A percentile compares a stretch with the other conserved stretches of the same genome.
These are phyloP conservation scores for Tulasnella calospora DNA, from an alignment of 768 basidiomycete species.

Conservation along the genomic window DNA sequence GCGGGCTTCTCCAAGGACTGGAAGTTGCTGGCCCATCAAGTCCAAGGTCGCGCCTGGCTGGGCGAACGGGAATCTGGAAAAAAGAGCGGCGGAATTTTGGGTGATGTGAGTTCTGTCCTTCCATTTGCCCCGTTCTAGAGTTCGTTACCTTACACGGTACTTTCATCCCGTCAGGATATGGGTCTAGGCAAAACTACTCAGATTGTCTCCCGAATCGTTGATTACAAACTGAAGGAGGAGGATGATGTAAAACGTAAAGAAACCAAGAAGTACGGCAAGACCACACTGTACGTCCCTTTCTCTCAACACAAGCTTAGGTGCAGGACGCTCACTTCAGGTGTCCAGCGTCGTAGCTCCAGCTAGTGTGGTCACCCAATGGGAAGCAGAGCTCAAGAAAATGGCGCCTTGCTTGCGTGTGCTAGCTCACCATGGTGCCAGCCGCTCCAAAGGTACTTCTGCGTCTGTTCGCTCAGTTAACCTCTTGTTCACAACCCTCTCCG, in stretches of 20 bases:
- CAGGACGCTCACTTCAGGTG: not conserved
- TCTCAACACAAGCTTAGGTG: not conserved
- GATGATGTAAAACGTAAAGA: constrained; percentile 42
- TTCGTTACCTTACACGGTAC: not conserved
- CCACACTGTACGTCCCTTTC: constrained; percentile 56
- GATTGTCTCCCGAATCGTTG: constrained; percentile 78
- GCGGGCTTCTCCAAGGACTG: constrained; percentile 71
- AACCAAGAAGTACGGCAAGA: constrained; percentile 55
- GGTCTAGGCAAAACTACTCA: constrained; percentile 74
- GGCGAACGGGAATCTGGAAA: constrained; percentile 71
- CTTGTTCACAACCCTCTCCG: not conserved
- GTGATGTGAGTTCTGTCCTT: constrained; percentile 49
- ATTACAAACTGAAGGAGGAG: constrained; percentile 59
- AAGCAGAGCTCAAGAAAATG: constrained; percentile 72
- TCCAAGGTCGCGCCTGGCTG: constrained; percentile 86
- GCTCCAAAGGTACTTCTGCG: constrained; percentile 56
- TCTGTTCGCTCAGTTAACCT: not conserved
- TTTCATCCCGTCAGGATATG: constrained; percentile 30
- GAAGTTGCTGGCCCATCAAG: constrained; percentile 77
- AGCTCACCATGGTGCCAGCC: constrained; percentile 74
- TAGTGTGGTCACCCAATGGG: constrained; percentile 87
- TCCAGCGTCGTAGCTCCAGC: constrained; percentile 81
- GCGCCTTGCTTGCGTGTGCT: constrained; percentile 61
- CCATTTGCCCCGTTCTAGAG: not conserved
- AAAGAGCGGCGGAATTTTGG: constrained; percentile 79